Base-by-base conservation (phyloP, 257 asterid genomes). In the Hygrophila difformis region DNA sequence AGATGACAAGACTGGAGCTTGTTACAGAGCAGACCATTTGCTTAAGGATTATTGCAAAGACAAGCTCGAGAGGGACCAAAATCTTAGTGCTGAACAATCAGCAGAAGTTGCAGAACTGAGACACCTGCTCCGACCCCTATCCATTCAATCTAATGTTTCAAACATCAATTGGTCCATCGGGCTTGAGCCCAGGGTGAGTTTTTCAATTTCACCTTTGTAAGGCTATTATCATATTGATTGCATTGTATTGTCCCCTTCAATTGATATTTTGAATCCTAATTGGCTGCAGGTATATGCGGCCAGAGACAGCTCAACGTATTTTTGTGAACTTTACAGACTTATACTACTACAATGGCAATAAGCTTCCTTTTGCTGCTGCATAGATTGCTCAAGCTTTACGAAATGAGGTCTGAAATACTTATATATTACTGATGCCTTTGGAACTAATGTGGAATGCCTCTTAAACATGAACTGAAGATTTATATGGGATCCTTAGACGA, bases 301-400 rank as follows among this genome's bases (percentile, higher is more conserved):
- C 37, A 2, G 37, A 33, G 37, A 33, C 37, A 5, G 37, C 37
- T 33, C 37, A 33, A 33, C 12, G 37, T 33, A 33, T 33, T 33
- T 33, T 33, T 33, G 37, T 33, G 37, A 33, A 33, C 37, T 33
- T 33, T 9, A 33, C 6, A 12, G 37, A 33, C 12, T 33, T 33
- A 10, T 33, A 33, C 37, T 33, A 33, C 37, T 33, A 33, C 55
- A 73, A 68, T 36, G 71, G 76, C 21, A 58, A 49, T 43, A 73
- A 69, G 59, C 66, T 73, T 19, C 76, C 81, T 11, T 69, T 73
- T 62, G 81, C 74, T 12, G 76, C 81, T 47, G 81, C 81, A 20
- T 76, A 33, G 2, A 33, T 33, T 33, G 37, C 12, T 33, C 37
- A 33, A 33, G 37, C 37, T 33, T 33, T 33, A 2, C 37, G 37